A percentile compares a stretch with the other conserved stretches of the same genome.
phyloP scores from a whole-genome alignment of 2,329 filamentous ascomycete species.

The Xylariaceae sp. region DNA sequence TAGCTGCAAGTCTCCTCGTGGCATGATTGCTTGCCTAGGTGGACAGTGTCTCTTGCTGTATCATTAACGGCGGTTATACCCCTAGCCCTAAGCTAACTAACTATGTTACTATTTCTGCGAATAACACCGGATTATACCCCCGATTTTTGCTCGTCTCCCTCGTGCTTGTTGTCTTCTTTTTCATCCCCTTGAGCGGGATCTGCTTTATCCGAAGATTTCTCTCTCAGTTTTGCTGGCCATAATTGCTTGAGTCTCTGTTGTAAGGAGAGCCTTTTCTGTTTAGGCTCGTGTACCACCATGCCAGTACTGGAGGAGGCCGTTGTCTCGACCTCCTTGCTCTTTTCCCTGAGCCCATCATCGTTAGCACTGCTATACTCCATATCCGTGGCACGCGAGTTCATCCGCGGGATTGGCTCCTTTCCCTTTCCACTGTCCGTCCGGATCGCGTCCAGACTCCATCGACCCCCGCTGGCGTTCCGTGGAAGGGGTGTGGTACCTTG shows the following conservation, averaged over 20 bases:
- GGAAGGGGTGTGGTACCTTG: not conserved
- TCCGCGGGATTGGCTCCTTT: conserved; percentile 5
- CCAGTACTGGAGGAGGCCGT: not conserved
- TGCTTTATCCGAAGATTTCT: conserved; percentile 11
- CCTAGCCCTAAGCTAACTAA: not conserved
- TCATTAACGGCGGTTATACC: not conserved
- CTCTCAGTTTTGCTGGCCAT: conserved; percentile 1
- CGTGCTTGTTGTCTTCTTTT: not conserved
- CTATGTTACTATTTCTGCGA: conserved; percentile 1
- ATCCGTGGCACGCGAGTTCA: not conserved
- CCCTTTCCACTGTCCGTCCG: conserved; percentile 8
- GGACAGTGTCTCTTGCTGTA: not conserved
- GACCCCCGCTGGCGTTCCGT: not conserved
- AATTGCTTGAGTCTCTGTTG: conserved; percentile 12
- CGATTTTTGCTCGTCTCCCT: not conserved
- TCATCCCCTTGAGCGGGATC: not conserved
- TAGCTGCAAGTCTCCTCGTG: conserved; percentile 1
- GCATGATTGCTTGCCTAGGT: conserved; percentile 1
- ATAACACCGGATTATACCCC: not conserved
- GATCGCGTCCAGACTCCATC: not conserved
- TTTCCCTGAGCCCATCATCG: not conserved
- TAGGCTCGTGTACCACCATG: not conserved
- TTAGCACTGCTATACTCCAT: not conserved
- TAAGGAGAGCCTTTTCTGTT: conserved; percentile 4
- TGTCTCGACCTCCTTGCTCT: not conserved